Conservation (phyloP, 2,329 filamentous ascomycete species). For the Colletotrichum filicis region DNA sequence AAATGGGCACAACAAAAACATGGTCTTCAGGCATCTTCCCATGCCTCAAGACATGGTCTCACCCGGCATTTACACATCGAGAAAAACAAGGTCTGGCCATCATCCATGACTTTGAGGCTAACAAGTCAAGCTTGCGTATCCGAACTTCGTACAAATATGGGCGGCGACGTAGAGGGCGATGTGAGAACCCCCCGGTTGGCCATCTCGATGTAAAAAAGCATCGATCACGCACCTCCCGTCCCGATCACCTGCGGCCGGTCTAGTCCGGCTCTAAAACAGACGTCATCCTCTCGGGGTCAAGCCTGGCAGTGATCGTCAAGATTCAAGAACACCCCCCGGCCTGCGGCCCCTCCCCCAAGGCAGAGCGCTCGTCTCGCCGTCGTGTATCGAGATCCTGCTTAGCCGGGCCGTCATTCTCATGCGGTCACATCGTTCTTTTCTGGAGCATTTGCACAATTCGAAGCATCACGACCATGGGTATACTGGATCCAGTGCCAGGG, state of each 20-base stretch:
- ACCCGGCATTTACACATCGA: slow-evolving; percentile 17
- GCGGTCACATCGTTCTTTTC: slow-evolving; percentile 11
- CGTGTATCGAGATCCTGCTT: slow-evolving; percentile 31
- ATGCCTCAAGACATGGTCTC: slow-evolving; percentile 20
- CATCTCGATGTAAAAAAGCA: slow-evolving; percentile 29
- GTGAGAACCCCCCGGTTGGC: background rate
- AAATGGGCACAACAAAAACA: slow-evolving; percentile 20
- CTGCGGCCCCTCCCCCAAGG: slow-evolving; percentile 2
- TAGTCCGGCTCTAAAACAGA: slow-evolving; percentile 30
- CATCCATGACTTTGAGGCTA: background rate
- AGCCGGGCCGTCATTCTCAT: slow-evolving; percentile 13
- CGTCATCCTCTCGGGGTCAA: slow-evolving; percentile 28
- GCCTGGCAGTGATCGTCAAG: slow-evolving; percentile 31
- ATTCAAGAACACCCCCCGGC: slow-evolving; percentile 20
- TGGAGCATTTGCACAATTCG: slow-evolving; percentile 16
- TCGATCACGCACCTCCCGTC: slow-evolving; percentile 30
- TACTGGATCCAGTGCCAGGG: slow-evolving; percentile 15
- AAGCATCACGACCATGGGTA: slow-evolving; percentile 22
- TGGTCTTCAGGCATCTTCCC: slow-evolving; percentile 28
- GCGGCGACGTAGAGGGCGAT: slow-evolving; percentile 28
- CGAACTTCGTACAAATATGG: background rate
- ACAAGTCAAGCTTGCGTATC: background rate
- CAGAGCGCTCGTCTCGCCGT: slow-evolving; percentile 3
- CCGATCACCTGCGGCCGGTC: slow-evolving; percentile 29
- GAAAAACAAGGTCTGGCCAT: slow-evolving; percentile 11